Evolutionary conservation across 2,329 filamentous ascomycete genomes (phyloP), one percentile per base, ranked within the genome.

Genomic region (Cladosporium halotolerans): DNA sequence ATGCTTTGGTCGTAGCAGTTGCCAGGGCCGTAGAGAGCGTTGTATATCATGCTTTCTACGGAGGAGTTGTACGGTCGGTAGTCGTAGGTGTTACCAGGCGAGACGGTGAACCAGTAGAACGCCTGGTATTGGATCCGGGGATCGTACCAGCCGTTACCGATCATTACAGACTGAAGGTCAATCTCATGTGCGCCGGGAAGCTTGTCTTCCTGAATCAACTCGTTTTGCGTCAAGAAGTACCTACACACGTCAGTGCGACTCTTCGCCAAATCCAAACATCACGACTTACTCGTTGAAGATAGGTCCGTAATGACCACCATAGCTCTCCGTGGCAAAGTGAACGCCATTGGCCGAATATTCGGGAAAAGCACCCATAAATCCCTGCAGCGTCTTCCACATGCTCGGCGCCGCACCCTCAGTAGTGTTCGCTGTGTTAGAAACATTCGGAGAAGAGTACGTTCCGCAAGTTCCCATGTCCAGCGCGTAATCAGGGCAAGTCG

Each of bases 371-470:
- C 80, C 80, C 75, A 82, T 80, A 66, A 84, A 84, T 1, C 79
- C 80, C 61, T 83, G 81, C 23, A 83, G 62, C 0, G 78, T 80
- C 65, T 77, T 79, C 78, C 79, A 84, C 69, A 84, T 80, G 52
- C 77, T 78, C 1, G 79, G 79, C 3, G 80, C 80, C 2, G 80
- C 79, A 51, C 66, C 69, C 13, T 69, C 59, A 1, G 79, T 83
- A 8, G 72, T 72, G 60, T 81, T 79, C 9, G 78, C 75, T 1
- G 77, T 80, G 44, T 79, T 60, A 1, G 72, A 74, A 9, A 72
- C 61, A 55, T 81, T 75, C 0, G 76, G 72, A 52, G 75, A 74
- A 10, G 76, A 79, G 59, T 78, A 83, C 1, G 81, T 83, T 9
- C 79, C 80, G 59, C 80, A 83, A 36, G 31, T 69, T 62, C 40